phyloP scores from a whole-genome alignment of 2,329 filamentous ascomycete species.

The Cercospora sp. region DNA sequence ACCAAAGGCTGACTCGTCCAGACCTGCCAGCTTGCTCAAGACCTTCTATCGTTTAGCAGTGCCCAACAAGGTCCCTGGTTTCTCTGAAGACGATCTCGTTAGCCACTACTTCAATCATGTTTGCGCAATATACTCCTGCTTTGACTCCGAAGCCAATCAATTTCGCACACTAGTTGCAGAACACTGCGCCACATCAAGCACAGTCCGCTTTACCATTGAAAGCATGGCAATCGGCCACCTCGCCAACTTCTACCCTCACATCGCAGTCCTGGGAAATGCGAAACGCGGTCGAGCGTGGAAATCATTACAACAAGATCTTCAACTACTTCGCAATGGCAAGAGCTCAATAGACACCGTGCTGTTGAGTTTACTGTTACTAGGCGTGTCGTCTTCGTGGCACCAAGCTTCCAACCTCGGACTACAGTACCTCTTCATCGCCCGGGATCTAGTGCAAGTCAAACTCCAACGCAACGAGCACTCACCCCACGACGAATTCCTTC shows the following conservation, averaged over 20 bases:
- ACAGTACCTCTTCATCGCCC: slow-evolving; percentile 53
- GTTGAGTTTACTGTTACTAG: slow-evolving; percentile 59
- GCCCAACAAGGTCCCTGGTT: slow-evolving; percentile 35
- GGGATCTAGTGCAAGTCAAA: slow-evolving; percentile 47
- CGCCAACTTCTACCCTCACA: slow-evolving; percentile 58
- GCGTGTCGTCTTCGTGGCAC: slow-evolving; percentile 62
- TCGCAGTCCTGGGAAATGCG: slow-evolving; percentile 51
- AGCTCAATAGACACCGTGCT: slow-evolving; percentile 53
- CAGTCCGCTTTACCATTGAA: slow-evolving; percentile 62
- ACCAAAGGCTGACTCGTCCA: background rate
- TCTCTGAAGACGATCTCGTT: slow-evolving; percentile 49
- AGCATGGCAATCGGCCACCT: slow-evolving; percentile 65
- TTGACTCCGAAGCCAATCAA: slow-evolving; percentile 62
- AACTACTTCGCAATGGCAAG: slow-evolving; percentile 45
- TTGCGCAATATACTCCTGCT: slow-evolving; percentile 63
- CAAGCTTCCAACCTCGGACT: slow-evolving; percentile 57
- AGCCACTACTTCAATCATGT: slow-evolving; percentile 66
- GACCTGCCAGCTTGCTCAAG: slow-evolving; percentile 21
- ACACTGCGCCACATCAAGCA: slow-evolving; percentile 59
- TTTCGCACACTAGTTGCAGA: slow-evolving; percentile 60
- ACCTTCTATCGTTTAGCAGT: slow-evolving; percentile 31
- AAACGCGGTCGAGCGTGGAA: slow-evolving; percentile 56
- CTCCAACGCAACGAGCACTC: slow-evolving; percentile 40
- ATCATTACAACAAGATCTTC: slow-evolving; percentile 52
- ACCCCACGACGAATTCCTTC: slow-evolving; percentile 47